These are phyloP conservation scores for Cyclocybe aegerita DNA, from an alignment of 768 basidiomycete genomes.

Conservation along the genomic window DNA sequence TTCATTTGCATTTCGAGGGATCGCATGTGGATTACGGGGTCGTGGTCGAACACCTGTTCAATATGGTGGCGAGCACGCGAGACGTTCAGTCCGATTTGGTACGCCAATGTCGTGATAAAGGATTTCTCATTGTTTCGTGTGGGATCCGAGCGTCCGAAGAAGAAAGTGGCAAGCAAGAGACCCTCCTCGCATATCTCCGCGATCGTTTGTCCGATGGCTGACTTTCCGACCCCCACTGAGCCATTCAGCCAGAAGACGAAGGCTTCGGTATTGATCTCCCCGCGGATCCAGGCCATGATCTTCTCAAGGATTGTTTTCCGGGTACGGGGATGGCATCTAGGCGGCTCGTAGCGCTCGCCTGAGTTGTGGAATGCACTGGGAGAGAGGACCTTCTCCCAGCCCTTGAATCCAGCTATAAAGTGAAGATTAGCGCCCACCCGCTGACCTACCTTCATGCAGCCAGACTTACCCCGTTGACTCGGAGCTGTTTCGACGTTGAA, in stretches of 20 bases:
- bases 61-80: not conserved
- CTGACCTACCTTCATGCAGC: no score
- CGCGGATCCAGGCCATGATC: not conserved
- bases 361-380: not conserved
- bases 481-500: no score
- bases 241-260: conserved; percentile 7
- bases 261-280: not conserved
- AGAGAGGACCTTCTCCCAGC: not conserved
- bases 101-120: conserved; percentile 5
- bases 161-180: conserved; percentile 6
- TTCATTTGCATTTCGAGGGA: not conserved
- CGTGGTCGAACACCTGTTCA: not conserved
- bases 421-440: no score
- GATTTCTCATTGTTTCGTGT: not conserved
- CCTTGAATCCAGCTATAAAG: no score
- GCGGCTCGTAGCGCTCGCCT: not conserved
- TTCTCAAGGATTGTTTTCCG: conserved; percentile 1
- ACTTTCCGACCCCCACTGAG: conserved; percentile 14
- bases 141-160: conserved; percentile 4
- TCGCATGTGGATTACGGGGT: conserved; percentile 3
- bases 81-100: not conserved
- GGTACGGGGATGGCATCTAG: conserved; percentile 8
- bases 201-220: conserved; percentile 12
- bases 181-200: conserved; percentile 3
- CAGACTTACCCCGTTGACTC: no score